Conservation (phyloP, 2,329 filamentous ascomycete species). For the Sclerotinia glacialis region DNA sequence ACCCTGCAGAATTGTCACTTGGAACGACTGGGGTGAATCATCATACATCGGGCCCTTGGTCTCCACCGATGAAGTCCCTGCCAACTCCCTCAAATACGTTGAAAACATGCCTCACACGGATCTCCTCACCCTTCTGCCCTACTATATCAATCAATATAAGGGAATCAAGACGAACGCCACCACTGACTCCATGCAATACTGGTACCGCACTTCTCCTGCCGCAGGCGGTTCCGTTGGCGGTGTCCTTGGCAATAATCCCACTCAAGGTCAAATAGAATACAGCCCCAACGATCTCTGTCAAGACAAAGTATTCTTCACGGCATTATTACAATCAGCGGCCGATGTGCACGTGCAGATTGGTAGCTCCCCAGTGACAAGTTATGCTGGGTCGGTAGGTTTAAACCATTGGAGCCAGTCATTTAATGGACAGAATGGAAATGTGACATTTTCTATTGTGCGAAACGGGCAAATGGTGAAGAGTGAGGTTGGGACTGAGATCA, state of each 20-base stretch:
- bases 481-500: conserved; percentile 34
- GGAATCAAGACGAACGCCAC: conserved; percentile 38
- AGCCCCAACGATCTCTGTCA: conserved; percentile 39
- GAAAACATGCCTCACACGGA: conserved; percentile 49
- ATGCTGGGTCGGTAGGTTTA: conserved; percentile 27
- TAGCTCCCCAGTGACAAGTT: conserved; percentile 24
- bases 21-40: conserved; percentile 54
- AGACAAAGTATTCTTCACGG: conserved; percentile 36
- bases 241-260: conserved; percentile 38
- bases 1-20: conserved; percentile 43
- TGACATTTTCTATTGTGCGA: conserved; percentile 36
- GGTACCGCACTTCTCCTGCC: conserved; percentile 44
- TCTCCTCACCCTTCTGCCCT: conserved; percentile 50
- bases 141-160: conserved; percentile 52
- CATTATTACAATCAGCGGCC: conserved; percentile 36
- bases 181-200: conserved; percentile 42
- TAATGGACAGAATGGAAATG: conserved; percentile 38
- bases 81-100: conserved; percentile 48
- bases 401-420: conserved; percentile 38
- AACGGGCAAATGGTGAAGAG: conserved; percentile 29
- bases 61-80: conserved; percentile 40
- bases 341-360: conserved; percentile 40
- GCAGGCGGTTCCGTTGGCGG: conserved; percentile 39
- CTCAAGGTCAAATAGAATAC: conserved; percentile 27
- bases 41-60: conserved; percentile 52